Conservation (phyloP, 768 basidiomycete genomes). For the Mycena alexandri region DNA sequence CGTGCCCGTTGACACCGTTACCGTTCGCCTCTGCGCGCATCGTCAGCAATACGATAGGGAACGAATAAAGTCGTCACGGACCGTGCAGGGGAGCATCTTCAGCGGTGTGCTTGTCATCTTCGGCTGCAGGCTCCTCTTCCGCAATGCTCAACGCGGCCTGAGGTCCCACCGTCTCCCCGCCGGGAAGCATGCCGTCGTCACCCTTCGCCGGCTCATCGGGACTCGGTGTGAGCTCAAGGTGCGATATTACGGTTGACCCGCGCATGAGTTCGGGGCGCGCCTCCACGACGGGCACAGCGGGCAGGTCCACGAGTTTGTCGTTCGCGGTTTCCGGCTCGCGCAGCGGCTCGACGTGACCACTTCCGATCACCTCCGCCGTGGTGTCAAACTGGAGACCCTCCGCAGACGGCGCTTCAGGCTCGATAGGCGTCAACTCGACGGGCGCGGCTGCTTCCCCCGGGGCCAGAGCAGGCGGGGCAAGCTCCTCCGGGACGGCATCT, state of each 20-base stretch:
- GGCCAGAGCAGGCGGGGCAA: slow-evolving; percentile 7
- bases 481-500: background rate
- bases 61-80: background rate
- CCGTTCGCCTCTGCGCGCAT: slow-evolving; percentile 21
- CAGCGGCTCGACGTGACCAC: slow-evolving; percentile 31
- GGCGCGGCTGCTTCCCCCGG: background rate
- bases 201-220: slow-evolving; percentile 6
- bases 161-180: slow-evolving; percentile 39
- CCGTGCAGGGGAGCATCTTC: slow-evolving; percentile 26
- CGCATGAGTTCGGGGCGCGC: slow-evolving; percentile 27
- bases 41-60: background rate
- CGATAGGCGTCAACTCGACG: slow-evolving; percentile 20
- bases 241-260: slow-evolving; percentile 30
- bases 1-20: slow-evolving; percentile 21
- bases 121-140: slow-evolving; percentile 6
- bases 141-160: slow-evolving; percentile 32
- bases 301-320: slow-evolving; percentile 28
- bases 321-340: slow-evolving; percentile 31
- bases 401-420: slow-evolving; percentile 12
- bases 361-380: slow-evolving; percentile 35
- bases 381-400: slow-evolving; percentile 27
- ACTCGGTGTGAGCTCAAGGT: slow-evolving; percentile 31
- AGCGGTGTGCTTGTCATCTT: slow-evolving; percentile 13
- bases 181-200: slow-evolving; percentile 35
- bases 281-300: slow-evolving; percentile 39